These are phyloP conservation scores for Neurospora africana DNA, from an alignment of 495 filamentous ascomycete species.

Conservation along the genomic window DNA sequence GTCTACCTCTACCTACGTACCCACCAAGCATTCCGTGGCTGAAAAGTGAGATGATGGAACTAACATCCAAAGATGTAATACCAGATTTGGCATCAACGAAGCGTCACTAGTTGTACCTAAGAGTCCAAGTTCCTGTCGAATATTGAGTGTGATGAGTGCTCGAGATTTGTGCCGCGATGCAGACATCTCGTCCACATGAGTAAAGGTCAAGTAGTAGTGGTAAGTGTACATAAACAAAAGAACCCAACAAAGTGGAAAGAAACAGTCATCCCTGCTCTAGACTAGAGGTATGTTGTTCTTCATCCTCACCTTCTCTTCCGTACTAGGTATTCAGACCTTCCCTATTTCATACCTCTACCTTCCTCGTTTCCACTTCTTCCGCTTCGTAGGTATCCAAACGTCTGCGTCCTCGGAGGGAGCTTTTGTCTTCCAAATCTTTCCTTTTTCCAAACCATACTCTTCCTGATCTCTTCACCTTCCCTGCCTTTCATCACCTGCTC, in stretches of 20 bases:
- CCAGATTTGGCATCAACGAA: no score
- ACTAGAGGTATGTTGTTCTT: not conserved
- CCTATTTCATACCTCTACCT: not conserved
- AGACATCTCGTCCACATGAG: not conserved
- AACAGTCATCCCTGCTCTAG: not conserved
- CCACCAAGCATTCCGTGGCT: no score
- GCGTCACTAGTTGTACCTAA: no score
- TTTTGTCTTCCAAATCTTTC: not conserved
- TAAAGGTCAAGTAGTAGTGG: not conserved
- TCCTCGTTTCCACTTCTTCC: no score
- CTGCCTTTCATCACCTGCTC: not conserved
- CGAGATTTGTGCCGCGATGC: not conserved
- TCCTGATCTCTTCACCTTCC: not conserved
- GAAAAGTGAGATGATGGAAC: not conserved
- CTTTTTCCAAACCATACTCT: not conserved
- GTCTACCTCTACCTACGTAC: not conserved
- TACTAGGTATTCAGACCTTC: not conserved
- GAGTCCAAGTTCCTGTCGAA: no score
- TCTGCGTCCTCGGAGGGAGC: not conserved
- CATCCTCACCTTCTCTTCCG: not conserved
- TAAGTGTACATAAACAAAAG: not conserved
- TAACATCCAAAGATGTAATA: not conserved
- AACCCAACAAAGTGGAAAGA: not conserved
- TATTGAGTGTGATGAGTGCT: not conserved
- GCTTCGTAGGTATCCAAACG: no score